Conservation (phyloP, 1,284 basidiomycete genomes). For the Boletellus sp. region DNA sequence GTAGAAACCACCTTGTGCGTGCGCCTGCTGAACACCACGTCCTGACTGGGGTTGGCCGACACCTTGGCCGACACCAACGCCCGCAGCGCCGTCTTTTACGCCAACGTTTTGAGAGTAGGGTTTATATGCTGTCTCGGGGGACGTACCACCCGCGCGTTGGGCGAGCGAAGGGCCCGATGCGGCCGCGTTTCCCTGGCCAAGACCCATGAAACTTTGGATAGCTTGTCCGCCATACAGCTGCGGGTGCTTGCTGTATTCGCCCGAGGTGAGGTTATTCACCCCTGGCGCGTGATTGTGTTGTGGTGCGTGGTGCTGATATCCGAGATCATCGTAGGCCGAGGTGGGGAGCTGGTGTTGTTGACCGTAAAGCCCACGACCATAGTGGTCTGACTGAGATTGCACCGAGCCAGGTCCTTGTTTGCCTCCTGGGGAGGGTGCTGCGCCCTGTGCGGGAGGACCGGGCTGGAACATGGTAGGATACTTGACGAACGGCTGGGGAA, state of each 20-base stretch:
- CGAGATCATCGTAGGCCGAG: constrained; percentile 65
- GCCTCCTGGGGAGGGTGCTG: constrained; percentile 56
- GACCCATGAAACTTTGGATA: constrained; percentile 69
- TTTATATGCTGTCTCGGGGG: constrained; percentile 72
- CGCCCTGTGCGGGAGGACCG: constrained; percentile 60
- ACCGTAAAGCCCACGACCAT: constrained; percentile 60
- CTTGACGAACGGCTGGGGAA: constrained; percentile 70
- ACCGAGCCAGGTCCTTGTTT: constrained; percentile 59
- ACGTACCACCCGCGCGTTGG: constrained; percentile 47
- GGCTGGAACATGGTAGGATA: constrained; percentile 71
- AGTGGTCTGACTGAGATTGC: constrained; percentile 55
- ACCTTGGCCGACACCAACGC: constrained; percentile 42
- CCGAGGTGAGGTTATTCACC: constrained; percentile 48
- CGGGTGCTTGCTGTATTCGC: constrained; percentile 61
- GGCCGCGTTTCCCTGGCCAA: constrained; percentile 47
- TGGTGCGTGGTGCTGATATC: constrained; percentile 53
- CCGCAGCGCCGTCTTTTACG: constrained; percentile 56
- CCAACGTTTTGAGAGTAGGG: constrained; percentile 54
- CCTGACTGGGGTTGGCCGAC: constrained; percentile 42
- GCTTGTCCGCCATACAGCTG: constrained; percentile 58
- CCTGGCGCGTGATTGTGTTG: constrained; percentile 53
- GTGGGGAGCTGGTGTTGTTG: constrained; percentile 52
- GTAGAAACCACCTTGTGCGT: constrained; percentile 54
- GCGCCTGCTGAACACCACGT: constrained; percentile 45
- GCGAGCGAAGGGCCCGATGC: constrained; percentile 45